Conservation (phyloP, 768 basidiomycete genomes). For the Panaeolus cyanescens region DNA sequence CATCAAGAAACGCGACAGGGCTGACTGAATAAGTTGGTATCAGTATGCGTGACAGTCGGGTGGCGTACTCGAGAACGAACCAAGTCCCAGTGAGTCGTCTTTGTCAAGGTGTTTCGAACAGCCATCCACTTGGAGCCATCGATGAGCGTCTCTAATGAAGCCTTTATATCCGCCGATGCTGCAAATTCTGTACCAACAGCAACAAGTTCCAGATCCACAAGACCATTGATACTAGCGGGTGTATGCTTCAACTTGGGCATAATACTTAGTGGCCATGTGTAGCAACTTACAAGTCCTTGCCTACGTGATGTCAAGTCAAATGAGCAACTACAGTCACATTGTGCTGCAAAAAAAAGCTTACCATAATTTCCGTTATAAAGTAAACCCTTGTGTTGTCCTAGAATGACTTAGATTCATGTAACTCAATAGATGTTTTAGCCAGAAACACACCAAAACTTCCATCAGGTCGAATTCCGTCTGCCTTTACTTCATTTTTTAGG, state of each 20-base stretch:
- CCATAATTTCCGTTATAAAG: conserved; percentile 75
- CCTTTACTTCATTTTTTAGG: conserved; percentile 44
- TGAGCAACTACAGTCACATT: too few relatives aligned
- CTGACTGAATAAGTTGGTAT: conserved; percentile 43
- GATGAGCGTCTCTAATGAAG: conserved; percentile 56
- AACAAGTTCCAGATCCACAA: conserved; percentile 60
- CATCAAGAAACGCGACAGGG: conserved; percentile 64
- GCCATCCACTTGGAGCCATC: conserved; percentile 72
- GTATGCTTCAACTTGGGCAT: too few relatives aligned
- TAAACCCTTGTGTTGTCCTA: conserved; percentile 59
- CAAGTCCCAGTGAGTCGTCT: conserved; percentile 69
- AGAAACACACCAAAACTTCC: conserved; percentile 43
- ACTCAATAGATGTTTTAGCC: too few relatives aligned
- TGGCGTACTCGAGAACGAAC: conserved; percentile 36
- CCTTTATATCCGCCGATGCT: conserved; percentile 39
- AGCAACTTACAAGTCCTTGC: conserved; percentile 47
- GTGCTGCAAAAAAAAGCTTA: conserved; percentile 15
- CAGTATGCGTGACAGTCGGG: background rate
- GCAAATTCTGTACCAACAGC: conserved; percentile 60
- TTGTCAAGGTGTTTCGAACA: conserved; percentile 54
- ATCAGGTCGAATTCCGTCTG: conserved; percentile 62
- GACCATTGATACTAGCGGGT: conserved; percentile 57
- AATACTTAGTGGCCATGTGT: too few relatives aligned
- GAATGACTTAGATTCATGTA: background rate
- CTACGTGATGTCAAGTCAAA: conserved; percentile 24